Evolutionary conservation across 73 alveolate species (phyloP).

Genomic region (Effrenium voratum): DNA sequence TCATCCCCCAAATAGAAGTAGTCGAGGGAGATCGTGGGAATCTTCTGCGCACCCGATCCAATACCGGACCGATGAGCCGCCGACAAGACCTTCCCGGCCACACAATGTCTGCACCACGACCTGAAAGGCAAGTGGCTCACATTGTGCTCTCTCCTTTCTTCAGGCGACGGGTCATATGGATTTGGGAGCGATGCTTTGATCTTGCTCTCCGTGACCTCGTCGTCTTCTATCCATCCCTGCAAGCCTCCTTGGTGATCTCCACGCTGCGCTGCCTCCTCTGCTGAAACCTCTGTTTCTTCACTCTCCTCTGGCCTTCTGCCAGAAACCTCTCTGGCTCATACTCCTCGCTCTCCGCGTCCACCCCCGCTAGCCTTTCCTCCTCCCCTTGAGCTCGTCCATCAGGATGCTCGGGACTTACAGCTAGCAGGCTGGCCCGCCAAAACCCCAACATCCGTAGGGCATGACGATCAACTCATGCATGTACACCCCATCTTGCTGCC

Average conservation of each 20-base stretch:
- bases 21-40: background rate
- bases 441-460: background rate
- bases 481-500: slow-evolving; percentile 2
- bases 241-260: too few species aligned
- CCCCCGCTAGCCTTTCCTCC: background rate
- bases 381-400: background rate
- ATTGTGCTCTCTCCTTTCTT: background rate
- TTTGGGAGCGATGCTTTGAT: too few species aligned
- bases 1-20: background rate
- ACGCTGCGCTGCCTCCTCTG: background rate
- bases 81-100: background rate
- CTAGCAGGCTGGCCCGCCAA: background rate
- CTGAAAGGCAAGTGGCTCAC: background rate
- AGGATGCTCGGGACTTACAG: background rate
- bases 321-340: background rate
- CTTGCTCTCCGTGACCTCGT: too few species aligned
- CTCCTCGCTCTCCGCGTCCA: background rate
- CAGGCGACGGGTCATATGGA: background rate
- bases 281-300: background rate
- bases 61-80: background rate
- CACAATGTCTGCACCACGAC: background rate
- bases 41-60: background rate
- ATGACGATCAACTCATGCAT: background rate
- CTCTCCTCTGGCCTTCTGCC: background rate
- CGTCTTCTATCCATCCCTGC: too few species aligned